phyloP scores from a whole-genome alignment of 2,329 filamentous ascomycete genomes.

The Pyrenophora graminea region DNA sequence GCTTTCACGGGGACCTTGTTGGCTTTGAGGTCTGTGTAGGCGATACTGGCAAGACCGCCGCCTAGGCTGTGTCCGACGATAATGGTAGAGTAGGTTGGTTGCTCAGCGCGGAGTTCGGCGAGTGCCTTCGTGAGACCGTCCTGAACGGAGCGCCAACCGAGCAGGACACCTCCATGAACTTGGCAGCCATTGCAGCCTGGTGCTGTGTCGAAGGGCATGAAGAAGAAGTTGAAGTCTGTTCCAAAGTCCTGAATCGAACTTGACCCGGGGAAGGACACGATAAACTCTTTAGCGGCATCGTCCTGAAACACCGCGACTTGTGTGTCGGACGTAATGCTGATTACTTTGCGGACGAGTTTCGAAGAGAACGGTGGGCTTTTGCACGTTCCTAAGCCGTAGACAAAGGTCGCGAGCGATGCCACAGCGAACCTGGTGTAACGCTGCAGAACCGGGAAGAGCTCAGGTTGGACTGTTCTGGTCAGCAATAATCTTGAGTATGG shows the following conservation, averaged over 20 bases:
- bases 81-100: constrained; percentile 59
- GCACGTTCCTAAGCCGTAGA: constrained; percentile 16
- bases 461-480: constrained; percentile 8
- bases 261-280: constrained; percentile 19
- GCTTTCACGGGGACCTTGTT: constrained; percentile 4
- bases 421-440: constrained; percentile 22
- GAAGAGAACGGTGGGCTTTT: constrained; percentile 18
- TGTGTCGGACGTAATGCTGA: constrained; percentile 12
- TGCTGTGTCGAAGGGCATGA: not conserved
- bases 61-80: constrained; percentile 70
- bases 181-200: constrained; percentile 50
- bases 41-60: constrained; percentile 65
- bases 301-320: constrained; percentile 21
- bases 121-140: constrained; percentile 50
- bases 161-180: constrained; percentile 62
- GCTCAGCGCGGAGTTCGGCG: constrained; percentile 45
- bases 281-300: constrained; percentile 12
- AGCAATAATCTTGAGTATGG: not conserved
- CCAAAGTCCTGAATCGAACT: constrained; percentile 17
- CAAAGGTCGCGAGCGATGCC: constrained; percentile 19
- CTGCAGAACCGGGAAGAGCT: constrained; percentile 13
- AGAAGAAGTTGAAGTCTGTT: constrained; percentile 12
- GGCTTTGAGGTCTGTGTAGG: constrained; percentile 28
- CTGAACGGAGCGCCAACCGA: constrained; percentile 59
- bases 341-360: constrained; percentile 12